Percentiles rank a stretch among this genome's conserved stretches.
phyloP scores from a whole-genome alignment of 2,329 filamentous ascomycete species.

The Ceratocystis eucalypticola region DNA sequence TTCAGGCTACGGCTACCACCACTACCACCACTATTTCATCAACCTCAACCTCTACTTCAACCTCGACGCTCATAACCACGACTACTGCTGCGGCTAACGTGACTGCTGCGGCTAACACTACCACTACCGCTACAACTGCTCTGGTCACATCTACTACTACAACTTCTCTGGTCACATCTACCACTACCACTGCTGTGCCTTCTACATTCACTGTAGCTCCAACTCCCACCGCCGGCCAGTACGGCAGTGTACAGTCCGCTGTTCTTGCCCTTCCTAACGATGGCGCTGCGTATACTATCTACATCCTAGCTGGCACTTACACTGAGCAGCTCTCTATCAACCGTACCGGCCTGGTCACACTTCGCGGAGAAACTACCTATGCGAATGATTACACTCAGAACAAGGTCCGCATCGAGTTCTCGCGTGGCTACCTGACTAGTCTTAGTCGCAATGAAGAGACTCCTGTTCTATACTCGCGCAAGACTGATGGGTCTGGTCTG shows the following conservation, averaged over 20 bases:
- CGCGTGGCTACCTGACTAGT: slow-evolving; percentile 18
- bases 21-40: slow-evolving; percentile 3
- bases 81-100: background rate
- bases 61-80: background rate
- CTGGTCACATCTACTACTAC: background rate
- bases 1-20: background rate
- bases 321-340: slow-evolving; percentile 44
- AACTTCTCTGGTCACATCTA: background rate
- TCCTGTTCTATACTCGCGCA: slow-evolving; percentile 27
- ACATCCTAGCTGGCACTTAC: slow-evolving; percentile 39
- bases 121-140: background rate
- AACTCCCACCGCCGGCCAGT: slow-evolving; percentile 20
- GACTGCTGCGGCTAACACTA: background rate
- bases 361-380: slow-evolving; percentile 46
- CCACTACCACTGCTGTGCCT: background rate
- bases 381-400: slow-evolving; percentile 41
- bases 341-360: slow-evolving; percentile 37
- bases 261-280: slow-evolving; percentile 22
- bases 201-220: slow-evolving; percentile 11
- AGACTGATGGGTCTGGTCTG: slow-evolving; percentile 33
- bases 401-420: slow-evolving; percentile 39
- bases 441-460: slow-evolving; percentile 37
- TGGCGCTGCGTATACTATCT: slow-evolving; percentile 25
- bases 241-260: slow-evolving; percentile 22
- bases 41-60: background rate